Evolutionary conservation across 352 stramenopile species (phyloP).

Genomic region (Phytopythium vexans): DNA sequence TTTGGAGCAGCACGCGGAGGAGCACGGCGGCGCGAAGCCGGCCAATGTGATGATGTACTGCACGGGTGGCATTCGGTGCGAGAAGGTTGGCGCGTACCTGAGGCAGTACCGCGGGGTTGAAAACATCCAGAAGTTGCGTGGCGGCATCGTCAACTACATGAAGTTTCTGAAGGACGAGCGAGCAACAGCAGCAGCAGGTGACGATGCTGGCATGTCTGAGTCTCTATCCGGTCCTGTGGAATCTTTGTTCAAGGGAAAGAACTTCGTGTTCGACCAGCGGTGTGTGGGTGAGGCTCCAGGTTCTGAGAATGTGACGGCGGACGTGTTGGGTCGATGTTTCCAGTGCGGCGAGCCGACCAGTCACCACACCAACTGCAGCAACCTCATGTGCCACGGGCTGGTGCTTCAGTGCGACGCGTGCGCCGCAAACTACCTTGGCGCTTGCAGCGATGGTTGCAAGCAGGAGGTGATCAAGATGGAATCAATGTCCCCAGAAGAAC

Average conservation of each 20-base stretch:
- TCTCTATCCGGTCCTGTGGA: no score
- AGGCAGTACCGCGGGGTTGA: slow-evolving; percentile 51
- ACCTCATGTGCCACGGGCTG: slow-evolving; percentile 57
- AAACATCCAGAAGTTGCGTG: slow-evolving; percentile 53
- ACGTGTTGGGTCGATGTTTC: slow-evolving; percentile 63
- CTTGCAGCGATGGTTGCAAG: slow-evolving; percentile 30
- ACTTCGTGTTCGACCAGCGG: slow-evolving; percentile 80
- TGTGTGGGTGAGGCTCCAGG: slow-evolving; percentile 36
- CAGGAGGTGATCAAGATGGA: slow-evolving; percentile 56
- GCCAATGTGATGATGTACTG: slow-evolving; percentile 58
- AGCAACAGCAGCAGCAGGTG: slow-evolving; percentile 10
- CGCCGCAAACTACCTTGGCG: not conserved
- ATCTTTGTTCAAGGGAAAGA: slow-evolving; percentile 52
- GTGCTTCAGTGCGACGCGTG: slow-evolving; percentile 14
- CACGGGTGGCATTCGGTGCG: no score
- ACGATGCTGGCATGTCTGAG: no score
- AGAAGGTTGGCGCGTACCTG: slow-evolving; percentile 67
- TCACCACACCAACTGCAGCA: slow-evolving; percentile 28
- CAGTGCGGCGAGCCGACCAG: slow-evolving; percentile 47
- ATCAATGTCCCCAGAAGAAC: slow-evolving; percentile 38
- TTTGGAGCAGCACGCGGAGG: slow-evolving; percentile 21
- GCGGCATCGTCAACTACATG: slow-evolving; percentile 64
- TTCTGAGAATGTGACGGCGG: slow-evolving; percentile 48
- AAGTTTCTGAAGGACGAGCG: slow-evolving; percentile 38
- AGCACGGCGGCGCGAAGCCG: slow-evolving; percentile 27